Evolutionary conservation across 2,329 filamentous ascomycete genomes (phyloP), one percentile per base, ranked within the genome.

Genomic region (Calonectria ilicicola): DNA sequence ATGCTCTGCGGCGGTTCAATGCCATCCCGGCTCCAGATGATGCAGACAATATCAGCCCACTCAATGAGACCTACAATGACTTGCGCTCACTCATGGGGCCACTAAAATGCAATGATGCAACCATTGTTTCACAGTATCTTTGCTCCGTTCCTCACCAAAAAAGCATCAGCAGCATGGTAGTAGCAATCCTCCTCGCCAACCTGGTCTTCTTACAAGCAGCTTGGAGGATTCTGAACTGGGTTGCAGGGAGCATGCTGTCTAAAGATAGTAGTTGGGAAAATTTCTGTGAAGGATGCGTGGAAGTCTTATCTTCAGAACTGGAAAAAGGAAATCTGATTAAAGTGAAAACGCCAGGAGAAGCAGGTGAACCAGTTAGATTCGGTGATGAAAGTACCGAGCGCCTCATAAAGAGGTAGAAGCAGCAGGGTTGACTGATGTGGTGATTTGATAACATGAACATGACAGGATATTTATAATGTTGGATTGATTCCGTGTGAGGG

Each of bases 61-160:
- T 75, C 2, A 68, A 75, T 38, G 60, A 75, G 17, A 56, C 46
- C 21, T 49, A 23, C 21, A 27, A 49, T 23, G 21, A 14, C n/a
- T 49, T 49, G 8, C n/a, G 5, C 4, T 21, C 46, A 23, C 5
- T 49, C 46, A 49, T 26, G 21, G 74, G 70, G 0, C 40, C 69
- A 0, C 42, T 75, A 0, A n/a, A 14, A 19, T 67, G 47, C 2
- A 35, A 53, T 1, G 64, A 71, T 7, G 35, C 73, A 1, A 75
- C 73, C 0, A 71, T 75, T 4, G 74, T 71, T 9, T 53, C 62
- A 1, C 73, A 71, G 19, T 75, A 75, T 38, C 60, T 75, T 6
- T 75, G 74, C 2, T 73, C 70, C 26, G 56, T 73, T 7, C 74
- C 74, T 1, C 35, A 67, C 23, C 69, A 56, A 19, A 75, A 75